A percentile compares a stretch with the other conserved stretches of the same genome.
These are phyloP conservation scores for Cryphonectria parasitica DNA, from an alignment of 2,329 filamentous ascomycete species.

Conservation along the genomic window DNA sequence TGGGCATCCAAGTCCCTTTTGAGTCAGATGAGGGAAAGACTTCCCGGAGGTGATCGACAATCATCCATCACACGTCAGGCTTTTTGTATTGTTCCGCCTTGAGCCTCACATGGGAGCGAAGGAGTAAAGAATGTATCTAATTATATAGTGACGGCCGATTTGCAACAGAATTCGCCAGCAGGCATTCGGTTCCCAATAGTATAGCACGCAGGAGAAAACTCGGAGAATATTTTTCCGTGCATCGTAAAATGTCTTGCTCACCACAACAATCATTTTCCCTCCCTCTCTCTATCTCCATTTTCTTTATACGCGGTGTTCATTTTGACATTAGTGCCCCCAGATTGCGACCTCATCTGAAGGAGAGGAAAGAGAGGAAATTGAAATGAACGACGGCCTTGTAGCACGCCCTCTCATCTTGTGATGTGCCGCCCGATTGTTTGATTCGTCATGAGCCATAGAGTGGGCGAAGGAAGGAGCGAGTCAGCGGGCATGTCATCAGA, in stretches of 20 bases:
- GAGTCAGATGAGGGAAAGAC: conserved; percentile 19
- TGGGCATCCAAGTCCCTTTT: conserved; percentile 7
- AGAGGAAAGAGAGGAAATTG: no score
- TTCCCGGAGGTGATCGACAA: conserved; percentile 12
- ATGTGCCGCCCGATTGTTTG: background rate
- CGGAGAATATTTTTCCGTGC: background rate
- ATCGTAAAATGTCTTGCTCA: background rate
- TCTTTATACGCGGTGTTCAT: no score
- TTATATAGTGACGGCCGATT: background rate
- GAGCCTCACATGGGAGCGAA: background rate
- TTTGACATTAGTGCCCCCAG: no score
- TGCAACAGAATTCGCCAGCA: background rate
- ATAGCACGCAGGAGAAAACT: background rate
- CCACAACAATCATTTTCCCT: background rate
- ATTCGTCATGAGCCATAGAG: background rate
- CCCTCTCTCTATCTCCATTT: background rate
- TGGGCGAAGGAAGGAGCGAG: conserved; percentile 3
- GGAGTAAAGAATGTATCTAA: background rate
- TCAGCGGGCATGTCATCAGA: background rate
- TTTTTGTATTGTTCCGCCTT: background rate
- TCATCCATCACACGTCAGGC: background rate
- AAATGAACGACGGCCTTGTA: background rate
- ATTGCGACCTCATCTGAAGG: no score
- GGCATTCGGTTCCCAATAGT: no score
- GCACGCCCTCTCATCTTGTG: background rate